phyloP scores from a whole-genome alignment of 257 asterid genomes.

The Nyctanthes arbortristis region DNA sequence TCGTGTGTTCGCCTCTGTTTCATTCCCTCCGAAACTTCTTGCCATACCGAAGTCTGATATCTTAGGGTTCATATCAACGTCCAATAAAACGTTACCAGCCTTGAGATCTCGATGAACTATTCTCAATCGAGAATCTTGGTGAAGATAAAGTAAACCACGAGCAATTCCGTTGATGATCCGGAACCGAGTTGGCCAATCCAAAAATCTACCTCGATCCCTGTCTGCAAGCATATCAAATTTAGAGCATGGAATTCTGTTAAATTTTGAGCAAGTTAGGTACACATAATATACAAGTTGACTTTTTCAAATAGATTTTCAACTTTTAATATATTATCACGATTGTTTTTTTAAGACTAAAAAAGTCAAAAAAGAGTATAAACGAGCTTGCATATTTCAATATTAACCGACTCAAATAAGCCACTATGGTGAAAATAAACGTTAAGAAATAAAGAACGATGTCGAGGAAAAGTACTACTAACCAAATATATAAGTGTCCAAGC shows the following conservation, averaged over 20 bases:
- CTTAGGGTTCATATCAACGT: conserved; percentile 23
- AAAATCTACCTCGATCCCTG: conserved; percentile 15
- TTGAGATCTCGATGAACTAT: conserved; percentile 14
- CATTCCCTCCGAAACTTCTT: conserved; percentile 23
- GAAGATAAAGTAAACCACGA: conserved; percentile 28
- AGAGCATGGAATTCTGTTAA: neutral
- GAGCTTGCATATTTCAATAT: too few relatives aligned
- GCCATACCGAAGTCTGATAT: conserved; percentile 29
- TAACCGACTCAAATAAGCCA: too few relatives aligned
- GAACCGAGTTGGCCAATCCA: conserved; percentile 28
- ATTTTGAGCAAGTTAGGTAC: too few relatives aligned
- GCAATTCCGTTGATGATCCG: conserved; percentile 27
- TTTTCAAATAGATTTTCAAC: too few relatives aligned
- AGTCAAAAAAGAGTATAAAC: too few relatives aligned
- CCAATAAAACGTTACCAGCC: conserved; percentile 23
- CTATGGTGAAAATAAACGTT: too few relatives aligned
- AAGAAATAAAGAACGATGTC: neutral
- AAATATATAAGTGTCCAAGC: conserved; percentile 20
- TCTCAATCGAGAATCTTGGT: conserved; percentile 26
- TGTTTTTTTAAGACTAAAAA: too few relatives aligned
- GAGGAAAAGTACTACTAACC: conserved; percentile 13
- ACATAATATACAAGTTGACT: too few relatives aligned
- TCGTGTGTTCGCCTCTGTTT: conserved; percentile 22
- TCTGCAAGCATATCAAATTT: conserved; percentile 13
- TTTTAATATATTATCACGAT: too few relatives aligned